Conservation (phyloP, 2,329 filamentous ascomycete genomes). For the Nemania sp. region DNA sequence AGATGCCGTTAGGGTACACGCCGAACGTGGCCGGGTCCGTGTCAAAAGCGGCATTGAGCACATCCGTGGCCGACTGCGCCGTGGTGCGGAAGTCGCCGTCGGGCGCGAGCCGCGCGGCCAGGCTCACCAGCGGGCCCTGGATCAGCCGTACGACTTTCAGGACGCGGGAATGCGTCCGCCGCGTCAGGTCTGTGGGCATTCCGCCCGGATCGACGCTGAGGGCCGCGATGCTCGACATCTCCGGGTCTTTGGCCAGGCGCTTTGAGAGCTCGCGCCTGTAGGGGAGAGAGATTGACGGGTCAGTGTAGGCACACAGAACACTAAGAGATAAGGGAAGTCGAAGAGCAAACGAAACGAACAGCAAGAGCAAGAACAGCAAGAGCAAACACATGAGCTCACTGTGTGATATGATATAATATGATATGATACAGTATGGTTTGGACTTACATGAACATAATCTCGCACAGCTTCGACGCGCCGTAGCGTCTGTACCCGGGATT, state of each 20-base stretch:
- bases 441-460: conserved; percentile 40
- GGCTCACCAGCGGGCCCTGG: conserved; percentile 2
- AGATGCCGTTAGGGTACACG: conserved; percentile 38
- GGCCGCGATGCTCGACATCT: conserved; percentile 35
- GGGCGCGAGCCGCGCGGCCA: conserved; percentile 14
- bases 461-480: conserved; percentile 40
- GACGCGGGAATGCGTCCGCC: conserved; percentile 1
- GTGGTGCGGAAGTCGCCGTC: conserved; percentile 34
- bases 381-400: too few relatives aligned
- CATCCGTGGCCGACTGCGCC: conserved; percentile 37
- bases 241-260: conserved; percentile 35
- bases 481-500: conserved; percentile 38
- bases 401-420: too few relatives aligned
- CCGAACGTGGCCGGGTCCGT: conserved; percentile 30
- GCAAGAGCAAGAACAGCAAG: not conserved
- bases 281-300: not conserved
- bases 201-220: conserved; percentile 43
- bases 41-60: conserved; percentile 38
- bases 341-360: too few relatives aligned
- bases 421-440: too few relatives aligned
- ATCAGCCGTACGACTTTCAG: conserved; percentile 24
- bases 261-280: conserved; percentile 37
- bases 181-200: conserved; percentile 35
- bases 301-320: not conserved
- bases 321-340: too few relatives aligned